Base-by-base conservation (phyloP, 176 grass and related monocot genomes). In the Aegilops longissima region DNA sequence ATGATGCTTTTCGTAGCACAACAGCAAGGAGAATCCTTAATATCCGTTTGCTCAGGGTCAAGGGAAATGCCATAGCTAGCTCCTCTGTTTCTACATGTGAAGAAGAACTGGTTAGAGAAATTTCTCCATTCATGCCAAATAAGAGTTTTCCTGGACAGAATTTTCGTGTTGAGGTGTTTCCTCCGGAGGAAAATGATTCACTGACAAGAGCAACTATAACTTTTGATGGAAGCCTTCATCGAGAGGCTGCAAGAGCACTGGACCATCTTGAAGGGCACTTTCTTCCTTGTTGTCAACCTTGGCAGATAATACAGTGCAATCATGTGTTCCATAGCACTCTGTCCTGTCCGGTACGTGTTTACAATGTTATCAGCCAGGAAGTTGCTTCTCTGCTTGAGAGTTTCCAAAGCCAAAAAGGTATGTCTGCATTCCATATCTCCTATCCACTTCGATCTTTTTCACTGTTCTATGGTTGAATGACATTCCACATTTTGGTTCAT, bases 251-350 rank as follows among this genome's bases (percentile, higher is more conserved):
- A 67, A 95, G 86, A 66, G 96, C 96, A 73, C 79, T 98, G 24
- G 93, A 98, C 31, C 84, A 94, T 86, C 86, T 98, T 44, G 51
- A 98, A 89, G 93, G 96, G 75, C 85, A 82, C 29, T 34, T 94
- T 58, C 87, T 98, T 66, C 79, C 93, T 35, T 86, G 84, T 85
- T 98, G 83, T 84, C 82, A 79, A 29, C 75, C 82, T 40, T 98
- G 96, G 96, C 96, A 98, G 93, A 94, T 65, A 82, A 94, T 98
- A 84, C 84, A 93, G 63, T 96, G 96, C 76, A 80, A 94, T 80
- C 88, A 96, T 89, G 92, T 98, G 27, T 98, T 98, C 85, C 86
- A 90, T 79, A 96, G 93, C 82, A 91, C 86, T 31, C 10, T 98
- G 47, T 94, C 88, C 12, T 98, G 94, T 87, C 88, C 88, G 40